Evolutionary conservation across 2,329 filamentous ascomycete species (phyloP).

Genomic region (Alternaria dauci): DNA sequence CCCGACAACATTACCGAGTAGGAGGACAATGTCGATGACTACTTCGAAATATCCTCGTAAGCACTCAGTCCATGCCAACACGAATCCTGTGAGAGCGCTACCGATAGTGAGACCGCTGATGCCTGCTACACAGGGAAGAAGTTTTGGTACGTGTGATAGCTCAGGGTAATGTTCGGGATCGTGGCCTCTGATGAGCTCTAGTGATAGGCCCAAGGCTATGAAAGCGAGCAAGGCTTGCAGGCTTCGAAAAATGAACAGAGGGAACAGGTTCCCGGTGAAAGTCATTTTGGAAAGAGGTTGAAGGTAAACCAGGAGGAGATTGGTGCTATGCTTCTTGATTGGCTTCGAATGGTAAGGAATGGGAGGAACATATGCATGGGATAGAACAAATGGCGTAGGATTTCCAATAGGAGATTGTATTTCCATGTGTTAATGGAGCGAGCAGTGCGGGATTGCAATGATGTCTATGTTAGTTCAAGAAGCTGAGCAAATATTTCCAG

Average conservation of each 20-base stretch:
- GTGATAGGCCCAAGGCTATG: not conserved
- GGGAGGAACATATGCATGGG: too few relatives aligned
- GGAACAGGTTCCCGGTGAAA: not conserved
- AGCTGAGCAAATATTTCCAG: not conserved
- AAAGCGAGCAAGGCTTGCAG: not conserved
- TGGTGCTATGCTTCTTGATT: not conserved
- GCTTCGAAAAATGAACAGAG: not conserved
- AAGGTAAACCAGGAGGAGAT: too few relatives aligned
- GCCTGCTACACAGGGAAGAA: not conserved
- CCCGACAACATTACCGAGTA: not conserved
- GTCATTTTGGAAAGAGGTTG: not conserved
- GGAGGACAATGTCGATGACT: not conserved
- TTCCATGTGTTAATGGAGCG: too few relatives aligned
- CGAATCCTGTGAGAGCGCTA: not conserved
- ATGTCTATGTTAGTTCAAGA: not conserved
- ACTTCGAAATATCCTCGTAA: not conserved
- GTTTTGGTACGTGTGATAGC: not conserved
- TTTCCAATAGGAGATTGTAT: too few relatives aligned
- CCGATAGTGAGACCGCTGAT: not conserved
- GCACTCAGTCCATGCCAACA: not conserved
- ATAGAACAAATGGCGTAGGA: too few relatives aligned
- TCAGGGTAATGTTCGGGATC: not conserved
- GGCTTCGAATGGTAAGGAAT: not conserved
- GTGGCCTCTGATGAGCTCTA: not conserved
- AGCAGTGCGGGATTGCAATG: too few relatives aligned